Conservation (phyloP, 768 basidiomycete species). For the Tricholoma sp. region DNA sequence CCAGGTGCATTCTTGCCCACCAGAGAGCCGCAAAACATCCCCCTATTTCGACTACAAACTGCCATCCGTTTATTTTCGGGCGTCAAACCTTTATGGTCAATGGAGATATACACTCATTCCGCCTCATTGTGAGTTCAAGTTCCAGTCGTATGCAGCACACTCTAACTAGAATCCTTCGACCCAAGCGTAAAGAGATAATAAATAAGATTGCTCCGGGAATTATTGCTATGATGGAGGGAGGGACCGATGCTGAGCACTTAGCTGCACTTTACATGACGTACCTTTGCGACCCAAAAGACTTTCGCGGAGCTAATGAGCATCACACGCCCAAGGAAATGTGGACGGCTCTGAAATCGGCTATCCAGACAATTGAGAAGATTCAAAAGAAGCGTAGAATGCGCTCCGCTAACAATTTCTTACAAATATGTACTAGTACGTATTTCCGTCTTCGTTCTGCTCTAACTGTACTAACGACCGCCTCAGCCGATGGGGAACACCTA, state of each 20-base stretch:
- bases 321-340: not conserved
- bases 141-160: not conserved
- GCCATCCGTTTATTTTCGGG: too few relatives aligned
- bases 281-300: not conserved
- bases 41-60: not conserved
- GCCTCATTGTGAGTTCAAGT: not conserved
- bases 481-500: not conserved
- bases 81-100: too few relatives aligned
- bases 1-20: not conserved
- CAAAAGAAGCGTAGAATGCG: not conserved
- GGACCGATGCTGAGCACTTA: not conserved
- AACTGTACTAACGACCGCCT: not conserved
- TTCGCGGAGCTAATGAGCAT: not conserved
- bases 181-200: not conserved
- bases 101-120: not conserved
- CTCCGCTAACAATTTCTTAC: not conserved
- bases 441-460: not conserved
- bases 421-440: not conserved
- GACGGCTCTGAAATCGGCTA: not conserved
- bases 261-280: not conserved
- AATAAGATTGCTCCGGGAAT: not conserved
- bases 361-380: not conserved
- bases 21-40: not conserved
- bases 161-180: not conserved
- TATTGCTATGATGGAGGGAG: not conserved